Evolutionary conservation across 2,329 filamentous ascomycete genomes (phyloP), one percentile per base, ranked within the genome.

Genomic region (Penicillium sp.): DNA sequence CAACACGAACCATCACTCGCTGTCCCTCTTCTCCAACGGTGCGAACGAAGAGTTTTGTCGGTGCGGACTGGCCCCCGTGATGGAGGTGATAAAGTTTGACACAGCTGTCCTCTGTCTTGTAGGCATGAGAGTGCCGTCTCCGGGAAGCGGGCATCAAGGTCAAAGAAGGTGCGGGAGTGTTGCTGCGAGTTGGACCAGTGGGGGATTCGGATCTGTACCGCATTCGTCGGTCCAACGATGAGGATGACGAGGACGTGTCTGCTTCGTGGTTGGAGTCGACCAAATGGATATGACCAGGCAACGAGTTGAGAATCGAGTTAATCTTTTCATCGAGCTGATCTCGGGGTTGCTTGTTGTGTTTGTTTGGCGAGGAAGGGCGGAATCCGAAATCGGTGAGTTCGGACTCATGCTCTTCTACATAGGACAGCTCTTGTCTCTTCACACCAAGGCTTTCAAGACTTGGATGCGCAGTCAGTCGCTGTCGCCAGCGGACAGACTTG

Each of bases 1-100:
- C 94, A 13, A 99, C 93, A 36, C 94, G 89, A 8, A 99, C 94
- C 94, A 99, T 97, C 60, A 97, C 92, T 50, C 94, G 87, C 74
- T 97, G 92, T 16, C 90, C 91, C 55, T 86, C 83, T 72, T 96
- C 92, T 49, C 94, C 94, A 2, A 99, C 92, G 2, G 92, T 87
- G 16, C 94, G 89, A 51, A 99, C 92, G 68, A 95, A 96, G 5
- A 99, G 84, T 75, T 97, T 97, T 70, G 97, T 92, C 0, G 94
- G 94, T 13, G 91, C 85, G 62, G 94, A 88, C 55, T 90, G 90
- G 36, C 88, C 91, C 19, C 89, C 87, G 47, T 92, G 86, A 15
- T 91, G 91, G 38, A 99, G 83, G 75, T 97, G 92, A 68, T 97
- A 99, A 2, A 97, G 82, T 72, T 92, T 92, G 68, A 96, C 93